Evolutionary conservation across 2,329 filamentous ascomycete genomes (phyloP).

Genomic region (Pestalotiopsis sp.): DNA sequence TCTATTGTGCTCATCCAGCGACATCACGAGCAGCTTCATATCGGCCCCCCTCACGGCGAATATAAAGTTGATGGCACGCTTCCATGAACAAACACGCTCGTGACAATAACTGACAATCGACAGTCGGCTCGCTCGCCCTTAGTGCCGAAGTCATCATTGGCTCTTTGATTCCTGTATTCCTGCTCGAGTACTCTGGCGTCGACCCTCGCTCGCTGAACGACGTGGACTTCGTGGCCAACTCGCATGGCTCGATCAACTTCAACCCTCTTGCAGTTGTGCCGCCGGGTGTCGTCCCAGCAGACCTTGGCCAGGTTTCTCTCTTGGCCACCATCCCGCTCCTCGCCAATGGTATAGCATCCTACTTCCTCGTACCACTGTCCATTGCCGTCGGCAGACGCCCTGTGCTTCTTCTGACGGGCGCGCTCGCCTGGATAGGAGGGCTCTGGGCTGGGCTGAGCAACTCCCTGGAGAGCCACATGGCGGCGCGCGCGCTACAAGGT

Average conservation of each 20-base stretch:
- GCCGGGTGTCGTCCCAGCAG: slow-evolving; percentile 29
- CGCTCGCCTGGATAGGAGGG: slow-evolving; percentile 37
- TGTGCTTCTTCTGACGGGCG: slow-evolving; percentile 35
- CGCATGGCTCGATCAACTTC: slow-evolving; percentile 16
- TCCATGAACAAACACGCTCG: neutral
- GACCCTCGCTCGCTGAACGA: slow-evolving; percentile 27
- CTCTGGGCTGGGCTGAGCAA: slow-evolving; percentile 38
- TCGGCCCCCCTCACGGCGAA: too few species aligned
- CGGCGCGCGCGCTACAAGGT: slow-evolving; percentile 36
- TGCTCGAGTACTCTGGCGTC: slow-evolving; percentile 38
- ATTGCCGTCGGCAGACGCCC: slow-evolving; percentile 39
- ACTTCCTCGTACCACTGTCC: slow-evolving; percentile 41
- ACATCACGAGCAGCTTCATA: too few species aligned
- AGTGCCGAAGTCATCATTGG: slow-evolving; percentile 32
- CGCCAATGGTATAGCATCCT: slow-evolving; percentile 37
- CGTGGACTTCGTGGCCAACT: slow-evolving; percentile 26
- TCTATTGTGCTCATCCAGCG: too few species aligned
- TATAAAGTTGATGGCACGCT: too few species aligned
- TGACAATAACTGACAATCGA: neutral
- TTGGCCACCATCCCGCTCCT: slow-evolving; percentile 38
- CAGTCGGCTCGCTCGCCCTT: slow-evolving; percentile 31
- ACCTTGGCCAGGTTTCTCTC: slow-evolving; percentile 32
- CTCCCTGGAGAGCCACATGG: slow-evolving; percentile 32
- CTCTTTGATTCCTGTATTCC: slow-evolving; percentile 36
- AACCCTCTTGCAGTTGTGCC: slow-evolving; percentile 30